phyloP scores from a whole-genome alignment of 2,329 filamentous ascomycete genomes.

The Dryadomyces sulphureus region DNA sequence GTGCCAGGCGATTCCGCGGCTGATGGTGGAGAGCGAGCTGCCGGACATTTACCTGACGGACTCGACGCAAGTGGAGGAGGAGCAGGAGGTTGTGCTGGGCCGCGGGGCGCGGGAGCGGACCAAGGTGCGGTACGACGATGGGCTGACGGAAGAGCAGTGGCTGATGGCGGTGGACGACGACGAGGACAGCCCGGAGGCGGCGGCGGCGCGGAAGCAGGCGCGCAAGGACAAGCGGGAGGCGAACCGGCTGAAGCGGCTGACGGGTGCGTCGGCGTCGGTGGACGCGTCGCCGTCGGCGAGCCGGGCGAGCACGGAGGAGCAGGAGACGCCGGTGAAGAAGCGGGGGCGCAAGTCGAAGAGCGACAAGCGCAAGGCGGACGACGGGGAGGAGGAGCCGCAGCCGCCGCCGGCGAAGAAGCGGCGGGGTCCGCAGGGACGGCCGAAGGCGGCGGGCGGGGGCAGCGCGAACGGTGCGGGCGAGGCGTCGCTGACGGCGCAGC shows the following conservation, averaged over 20 bases:
- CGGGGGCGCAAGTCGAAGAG: constrained; percentile 69
- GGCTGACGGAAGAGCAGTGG: constrained; percentile 97
- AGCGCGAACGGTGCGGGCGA: constrained; percentile 16
- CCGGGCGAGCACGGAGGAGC: constrained; percentile 69
- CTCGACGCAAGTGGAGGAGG: constrained; percentile 69
- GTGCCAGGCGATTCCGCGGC: constrained; percentile 54
- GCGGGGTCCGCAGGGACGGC: constrained; percentile 53
- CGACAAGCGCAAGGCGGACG: constrained; percentile 80
- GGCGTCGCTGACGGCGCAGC: constrained; percentile 51
- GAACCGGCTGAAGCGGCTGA: constrained; percentile 54
- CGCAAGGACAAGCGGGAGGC: constrained; percentile 64
- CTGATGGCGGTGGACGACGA: constrained; percentile 94
- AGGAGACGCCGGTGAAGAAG: constrained; percentile 61
- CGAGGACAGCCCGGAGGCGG: constrained; percentile 85
- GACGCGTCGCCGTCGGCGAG: constrained; percentile 70
- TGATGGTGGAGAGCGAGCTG: constrained; percentile 76
- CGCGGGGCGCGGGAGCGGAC: constrained; percentile 92
- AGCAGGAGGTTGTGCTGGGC: constrained; percentile 59
- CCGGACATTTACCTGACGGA: constrained; percentile 90
- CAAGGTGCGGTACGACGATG: constrained; percentile 89
- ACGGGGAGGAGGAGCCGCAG: constrained; percentile 60
- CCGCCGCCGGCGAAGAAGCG: constrained; percentile 68
- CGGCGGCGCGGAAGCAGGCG: constrained; percentile 78
- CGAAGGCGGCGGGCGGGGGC: constrained; percentile 37
- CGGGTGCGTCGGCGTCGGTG: constrained; percentile 18